Conservation (phyloP, 2,329 filamentous ascomycete genomes). For the Venturia asperata region DNA sequence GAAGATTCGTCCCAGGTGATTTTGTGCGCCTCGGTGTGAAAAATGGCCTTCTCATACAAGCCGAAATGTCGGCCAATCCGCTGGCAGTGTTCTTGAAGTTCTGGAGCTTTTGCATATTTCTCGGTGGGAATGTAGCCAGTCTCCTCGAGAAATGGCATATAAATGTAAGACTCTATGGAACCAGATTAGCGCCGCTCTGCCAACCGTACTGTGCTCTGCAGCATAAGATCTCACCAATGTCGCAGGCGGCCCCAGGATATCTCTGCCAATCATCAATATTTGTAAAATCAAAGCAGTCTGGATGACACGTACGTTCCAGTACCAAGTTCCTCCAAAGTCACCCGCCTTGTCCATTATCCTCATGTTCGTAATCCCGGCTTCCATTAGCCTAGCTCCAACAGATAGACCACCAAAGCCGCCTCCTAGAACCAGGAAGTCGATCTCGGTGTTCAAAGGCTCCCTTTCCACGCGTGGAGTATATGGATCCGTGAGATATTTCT, state of each 20-base stretch:
- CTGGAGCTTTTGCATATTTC: slow-evolving; percentile 40
- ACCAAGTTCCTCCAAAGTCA: slow-evolving; percentile 34
- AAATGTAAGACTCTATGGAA: slow-evolving; percentile 45
- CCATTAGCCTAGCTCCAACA: slow-evolving; percentile 35
- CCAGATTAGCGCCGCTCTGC: not conserved
- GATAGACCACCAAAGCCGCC: slow-evolving; percentile 41
- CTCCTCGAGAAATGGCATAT: slow-evolving; percentile 53
- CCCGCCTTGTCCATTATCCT: slow-evolving; percentile 41
- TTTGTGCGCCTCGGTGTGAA: slow-evolving; percentile 39
- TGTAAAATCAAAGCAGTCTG: not conserved
- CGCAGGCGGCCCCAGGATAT: slow-evolving; percentile 44
- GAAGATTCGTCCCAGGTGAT: slow-evolving; percentile 43
- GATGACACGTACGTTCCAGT: slow-evolving; percentile 10
- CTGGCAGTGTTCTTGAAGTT: slow-evolving; percentile 43
- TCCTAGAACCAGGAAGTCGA: slow-evolving; percentile 35
- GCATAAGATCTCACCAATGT: slow-evolving; percentile 30
- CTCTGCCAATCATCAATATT: slow-evolving; percentile 35
- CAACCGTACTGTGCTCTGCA: too few species aligned
- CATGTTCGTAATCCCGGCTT: slow-evolving; percentile 36
- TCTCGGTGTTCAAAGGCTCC: slow-evolving; percentile 27
- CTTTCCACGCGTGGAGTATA: slow-evolving; percentile 26
- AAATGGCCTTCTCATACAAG: slow-evolving; percentile 39
- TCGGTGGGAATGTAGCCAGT: slow-evolving; percentile 51
- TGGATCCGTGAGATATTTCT: slow-evolving; percentile 27
- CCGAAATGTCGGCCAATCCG: slow-evolving; percentile 40